Evolutionary conservation across 108 stramenopile genomes (phyloP), one percentile per base, ranked within the genome.

Genomic region (Cyclotella kingstonii): DNA sequence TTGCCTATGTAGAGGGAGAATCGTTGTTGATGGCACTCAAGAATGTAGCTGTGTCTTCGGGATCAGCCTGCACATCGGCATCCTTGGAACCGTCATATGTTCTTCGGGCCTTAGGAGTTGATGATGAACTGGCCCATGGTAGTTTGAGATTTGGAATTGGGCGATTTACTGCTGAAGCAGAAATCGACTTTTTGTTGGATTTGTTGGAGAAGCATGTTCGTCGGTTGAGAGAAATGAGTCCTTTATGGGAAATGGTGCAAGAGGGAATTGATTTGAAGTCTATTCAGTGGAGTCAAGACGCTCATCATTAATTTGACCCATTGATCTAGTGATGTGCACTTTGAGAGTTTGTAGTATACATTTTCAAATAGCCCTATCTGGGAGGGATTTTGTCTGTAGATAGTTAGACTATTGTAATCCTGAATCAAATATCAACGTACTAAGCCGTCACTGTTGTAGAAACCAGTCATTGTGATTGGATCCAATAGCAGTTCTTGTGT

Each of bases 201-300:
- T 79, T 98, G 31, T 76, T 97, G 63, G 80, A 86, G 58, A 68
- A 80, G 65, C 97, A 99, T 68, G 99, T 99, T 5, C 70, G 46
- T 8, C 84, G 99, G 27, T 73, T 98, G 52, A 89, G 97, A 21
- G 97, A 98, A 55, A 99, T 98, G 99, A 86, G 84, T 40, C 99
- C 99, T 1, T 81, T 99, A 44, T 99, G 97, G 97, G 99, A 99
- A 75, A 95, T 99, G 96, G 97, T 98, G 14, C 97, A 98, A 70
- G 99, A 99, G 76, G 99, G 99, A 26, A 92, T 99, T 56, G 99
- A 99, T 66, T 80, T 99, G 54, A 96, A 94, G 66, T 65, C 75
- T 28, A 99, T 99, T 69, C 84, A 99, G 77, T 99, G 99, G 99
- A 86, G 86, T 15, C 97, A 99, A 70, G 99, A 99, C 81, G 88